Evolutionary conservation across 129 eudicot genomes (phyloP).

Genomic region (Centrapalus pauciflorus): DNA sequence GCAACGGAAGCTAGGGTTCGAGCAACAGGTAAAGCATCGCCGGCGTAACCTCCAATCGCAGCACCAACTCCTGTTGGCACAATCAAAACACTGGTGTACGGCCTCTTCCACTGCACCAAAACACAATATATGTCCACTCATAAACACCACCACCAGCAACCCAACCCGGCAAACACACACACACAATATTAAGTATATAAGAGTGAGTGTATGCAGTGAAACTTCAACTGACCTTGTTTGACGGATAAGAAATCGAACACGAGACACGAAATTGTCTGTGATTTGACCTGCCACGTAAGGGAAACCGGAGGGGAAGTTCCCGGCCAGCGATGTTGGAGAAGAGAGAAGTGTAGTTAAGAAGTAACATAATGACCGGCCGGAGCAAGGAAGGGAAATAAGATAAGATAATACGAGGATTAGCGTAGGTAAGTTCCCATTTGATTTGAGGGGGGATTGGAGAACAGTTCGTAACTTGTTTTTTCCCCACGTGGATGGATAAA

Average conservation of each 20-base stretch:
- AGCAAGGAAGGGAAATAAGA: no score
- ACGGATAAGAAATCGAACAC: slow-evolving; percentile 28
- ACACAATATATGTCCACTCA: not conserved
- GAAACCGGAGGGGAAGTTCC: slow-evolving; percentile 12
- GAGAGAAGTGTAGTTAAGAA: slow-evolving; percentile 20
- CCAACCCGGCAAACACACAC: no score
- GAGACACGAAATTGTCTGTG: slow-evolving; percentile 25
- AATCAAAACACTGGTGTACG: slow-evolving; percentile 89
- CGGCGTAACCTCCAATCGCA: slow-evolving; percentile 93
- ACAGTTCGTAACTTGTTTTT: no score
- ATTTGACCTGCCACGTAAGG: not conserved
- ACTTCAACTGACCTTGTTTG: slow-evolving; percentile 34
- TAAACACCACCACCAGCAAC: no score
- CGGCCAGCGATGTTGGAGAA: slow-evolving; percentile 25
- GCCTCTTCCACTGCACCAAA: slow-evolving; percentile 52
- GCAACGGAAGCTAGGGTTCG: slow-evolving; percentile 88
- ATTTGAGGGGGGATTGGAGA: no score
- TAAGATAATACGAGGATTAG: no score
- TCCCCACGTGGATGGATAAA: no score
- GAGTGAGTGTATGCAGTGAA: not conserved
- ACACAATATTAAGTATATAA: not conserved
- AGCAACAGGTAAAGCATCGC: slow-evolving; percentile 96
- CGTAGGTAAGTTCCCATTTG: no score
- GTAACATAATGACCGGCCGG: slow-evolving; percentile 29
- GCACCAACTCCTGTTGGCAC: slow-evolving; percentile 99